Percentiles rank a stretch among this genome's conserved stretches.
Evolutionary conservation across 257 asterid genomes (phyloP).

Genomic region (Ajuga chamaepitys): DNA sequence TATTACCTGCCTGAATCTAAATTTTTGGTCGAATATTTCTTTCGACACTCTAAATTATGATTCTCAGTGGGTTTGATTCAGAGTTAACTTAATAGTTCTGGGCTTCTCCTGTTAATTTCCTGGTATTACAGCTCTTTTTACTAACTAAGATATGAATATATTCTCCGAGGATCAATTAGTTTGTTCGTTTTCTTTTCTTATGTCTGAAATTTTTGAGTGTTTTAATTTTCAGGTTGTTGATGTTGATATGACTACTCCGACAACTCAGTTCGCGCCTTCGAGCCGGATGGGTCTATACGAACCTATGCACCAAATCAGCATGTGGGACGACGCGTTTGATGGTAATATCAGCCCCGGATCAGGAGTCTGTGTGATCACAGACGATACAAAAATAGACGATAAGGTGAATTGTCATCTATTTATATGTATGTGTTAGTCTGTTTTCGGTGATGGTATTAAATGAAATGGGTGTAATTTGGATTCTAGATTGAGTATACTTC

Average conservation of each 20-base stretch:
- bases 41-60: neutral
- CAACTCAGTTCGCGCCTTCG: conserved; percentile 63
- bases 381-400: conserved; percentile 42
- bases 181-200: neutral
- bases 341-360: conserved; percentile 42
- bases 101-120: neutral
- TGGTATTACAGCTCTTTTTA: neutral
- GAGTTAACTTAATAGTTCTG: neutral
- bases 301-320: conserved; percentile 60
- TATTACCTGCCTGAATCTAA: conserved; percentile 21
- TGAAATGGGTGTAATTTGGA: neutral
- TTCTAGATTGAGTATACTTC: conserved; percentile 51
- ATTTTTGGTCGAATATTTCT: neutral
- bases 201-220: neutral
- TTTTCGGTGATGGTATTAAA: neutral
- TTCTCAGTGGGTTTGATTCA: conserved; percentile 9
- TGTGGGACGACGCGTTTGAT: conserved; percentile 77
- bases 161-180: neutral
- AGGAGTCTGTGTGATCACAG: conserved; percentile 33
- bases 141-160: too few species aligned
- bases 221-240: conserved; percentile 21
- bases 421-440: neutral
- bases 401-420: conserved; percentile 36
- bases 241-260: conserved; percentile 51
- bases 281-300: conserved; percentile 63